Base-by-base conservation (phyloP, 2,329 filamentous ascomycete species). In the Lecanicillium sp. region DNA sequence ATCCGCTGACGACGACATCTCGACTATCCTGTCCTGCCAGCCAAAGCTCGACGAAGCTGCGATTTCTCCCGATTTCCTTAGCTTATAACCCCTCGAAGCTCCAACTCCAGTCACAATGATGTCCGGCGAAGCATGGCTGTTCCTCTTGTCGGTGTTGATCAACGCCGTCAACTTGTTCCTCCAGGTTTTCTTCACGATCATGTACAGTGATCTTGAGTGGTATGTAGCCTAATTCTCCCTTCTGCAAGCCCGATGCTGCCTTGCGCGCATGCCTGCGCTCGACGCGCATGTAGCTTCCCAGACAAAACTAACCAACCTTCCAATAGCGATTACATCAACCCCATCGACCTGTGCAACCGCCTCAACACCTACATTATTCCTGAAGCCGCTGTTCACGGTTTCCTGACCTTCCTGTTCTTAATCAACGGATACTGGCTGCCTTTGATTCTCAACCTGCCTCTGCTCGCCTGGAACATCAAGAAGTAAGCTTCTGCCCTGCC, bases 191-290 rank as follows among this genome's bases (percentile, higher is more conserved):
- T 98, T 98, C 77, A 98, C 93, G 51, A 98, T 98, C 67, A 98
- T 98, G 94, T 98, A 97, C 75, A 95, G 89, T 71, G 93, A 98
- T 79, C 74, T 98, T 63, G 93, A 98, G 86, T 98, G 93, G 90
- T 95, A 75, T 64, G 87, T 77, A n/a, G 42, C 12, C 12, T 29
- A 12, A 12, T 12, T 21, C 17, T 29, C 29, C 15, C 44, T 46
- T 27, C 35, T n/a, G 23, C 23, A 42, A 33, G 40, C 38, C 46
- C 51, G 47, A 46, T 54, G 35, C 48, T 36, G 2, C 10, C 27
- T 15, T 40, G 32, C 19, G 24, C 38, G 14, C 43, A 14, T 14
- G 23, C n/a, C 6, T 26, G 3, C 19, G 36, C 44, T 26, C 44
- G 36, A 26, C 27, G 24, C 19, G 36, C 6, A n/a, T 33, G 1